Conservation (phyloP, 106 monocot genomes). For the Acanthochlamys bracteata region DNA sequence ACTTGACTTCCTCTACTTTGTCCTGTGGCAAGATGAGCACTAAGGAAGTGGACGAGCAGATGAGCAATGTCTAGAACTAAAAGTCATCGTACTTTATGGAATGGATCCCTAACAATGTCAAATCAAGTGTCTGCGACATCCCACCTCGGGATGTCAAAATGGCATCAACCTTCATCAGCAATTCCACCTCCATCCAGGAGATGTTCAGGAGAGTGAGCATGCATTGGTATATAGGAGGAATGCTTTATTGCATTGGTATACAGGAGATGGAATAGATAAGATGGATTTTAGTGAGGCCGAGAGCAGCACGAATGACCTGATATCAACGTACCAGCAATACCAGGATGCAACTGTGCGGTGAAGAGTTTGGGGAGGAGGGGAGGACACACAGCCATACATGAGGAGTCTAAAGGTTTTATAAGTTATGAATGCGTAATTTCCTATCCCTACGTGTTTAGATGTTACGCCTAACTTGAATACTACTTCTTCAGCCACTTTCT, state of each 20-base stretch:
- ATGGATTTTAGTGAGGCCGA: no score
- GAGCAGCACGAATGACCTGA: neutral
- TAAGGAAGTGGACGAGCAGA: neutral
- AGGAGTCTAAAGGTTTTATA: neutral
- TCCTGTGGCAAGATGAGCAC: slow-evolving; percentile 37
- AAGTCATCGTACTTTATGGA: neutral
- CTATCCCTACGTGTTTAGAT: no score
- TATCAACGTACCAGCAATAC: neutral
- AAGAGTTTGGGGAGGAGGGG: neutral
- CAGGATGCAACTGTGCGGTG: slow-evolving; percentile 1
- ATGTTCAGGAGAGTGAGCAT: no score
- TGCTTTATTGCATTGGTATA: no score
- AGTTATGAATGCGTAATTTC: no score
- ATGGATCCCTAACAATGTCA: slow-evolving; percentile 4
- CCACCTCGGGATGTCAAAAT: neutral
- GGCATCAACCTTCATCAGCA: slow-evolving; percentile 5
- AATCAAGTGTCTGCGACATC: slow-evolving; percentile 3
- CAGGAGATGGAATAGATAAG: no score
- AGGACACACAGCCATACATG: neutral
- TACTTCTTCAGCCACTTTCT: no score
- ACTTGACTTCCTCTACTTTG: slow-evolving; percentile 26
- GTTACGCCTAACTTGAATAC: no score
- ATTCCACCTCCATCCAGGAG: neutral
- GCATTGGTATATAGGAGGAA: no score
- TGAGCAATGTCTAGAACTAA: slow-evolving; percentile 2